These are phyloP conservation scores for Kwoniella mangroviensis DNA, from an alignment of 768 basidiomycete species.

Conservation along the genomic window DNA sequence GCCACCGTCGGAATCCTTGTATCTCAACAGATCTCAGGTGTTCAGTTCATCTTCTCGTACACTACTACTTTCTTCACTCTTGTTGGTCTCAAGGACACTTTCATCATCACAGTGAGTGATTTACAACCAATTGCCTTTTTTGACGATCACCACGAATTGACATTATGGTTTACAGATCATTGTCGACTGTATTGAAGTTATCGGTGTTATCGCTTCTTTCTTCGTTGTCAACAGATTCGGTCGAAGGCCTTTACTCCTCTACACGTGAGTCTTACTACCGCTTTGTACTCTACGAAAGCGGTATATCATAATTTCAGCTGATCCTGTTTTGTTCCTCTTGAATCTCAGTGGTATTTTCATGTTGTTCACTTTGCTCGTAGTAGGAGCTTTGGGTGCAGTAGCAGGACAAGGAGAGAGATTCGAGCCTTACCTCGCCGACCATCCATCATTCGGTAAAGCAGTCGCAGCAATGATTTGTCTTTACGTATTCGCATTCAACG, in stretches of 20 bases:
- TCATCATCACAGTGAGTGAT: conserved; percentile 45
- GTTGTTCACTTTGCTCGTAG: conserved; percentile 50
- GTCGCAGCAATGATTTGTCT: conserved; percentile 56
- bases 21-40: conserved; percentile 56
- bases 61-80: conserved; percentile 47
- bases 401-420: conserved; percentile 40
- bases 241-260: conserved; percentile 51
- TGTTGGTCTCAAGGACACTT: conserved; percentile 48
- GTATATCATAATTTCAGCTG: not conserved
- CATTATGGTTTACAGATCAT: conserved; percentile 30
- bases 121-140: not conserved
- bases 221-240: conserved; percentile 55
- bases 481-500: conserved; percentile 57
- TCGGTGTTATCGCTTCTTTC: conserved; percentile 50
- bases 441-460: conserved; percentile 42
- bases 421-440: conserved; percentile 34
- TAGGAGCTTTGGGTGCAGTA: conserved; percentile 53
- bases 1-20: conserved; percentile 56
- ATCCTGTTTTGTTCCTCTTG: not conserved
- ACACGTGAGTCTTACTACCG: conserved; percentile 31
- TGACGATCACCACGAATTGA: not conserved
- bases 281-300: not conserved
- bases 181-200: conserved; percentile 49
- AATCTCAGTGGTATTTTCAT: conserved; percentile 47
- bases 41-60: conserved; percentile 54